Evolutionary conservation across 768 basidiomycete genomes (phyloP).

Genomic region (Mycena galericulata): DNA sequence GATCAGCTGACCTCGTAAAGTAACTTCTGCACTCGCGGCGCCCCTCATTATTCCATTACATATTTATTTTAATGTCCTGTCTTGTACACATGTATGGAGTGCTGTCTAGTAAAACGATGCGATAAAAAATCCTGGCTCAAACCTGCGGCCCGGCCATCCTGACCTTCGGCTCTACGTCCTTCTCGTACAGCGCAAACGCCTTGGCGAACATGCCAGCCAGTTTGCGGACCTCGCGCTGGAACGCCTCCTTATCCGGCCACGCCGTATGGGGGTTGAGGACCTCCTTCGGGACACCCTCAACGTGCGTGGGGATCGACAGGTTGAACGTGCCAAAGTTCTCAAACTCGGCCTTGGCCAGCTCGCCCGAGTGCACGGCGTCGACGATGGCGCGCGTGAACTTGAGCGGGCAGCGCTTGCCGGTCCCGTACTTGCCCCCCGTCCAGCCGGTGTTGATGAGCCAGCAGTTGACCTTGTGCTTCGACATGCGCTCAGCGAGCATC

Average conservation of each 20-base stretch:
- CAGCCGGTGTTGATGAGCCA: constrained; percentile 99
- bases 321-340: constrained; percentile 88
- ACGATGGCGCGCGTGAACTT: constrained; percentile 96
- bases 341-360: constrained; percentile 87
- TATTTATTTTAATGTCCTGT: constrained; percentile 10
- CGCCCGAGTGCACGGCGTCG: constrained; percentile 95
- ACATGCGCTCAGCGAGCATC: constrained; percentile 97
- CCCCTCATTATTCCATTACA: constrained; percentile 12
- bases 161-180: constrained; percentile 85
- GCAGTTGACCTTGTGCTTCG: constrained; percentile 88
- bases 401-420: constrained; percentile 95
- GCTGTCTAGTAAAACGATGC: constrained; percentile 8
- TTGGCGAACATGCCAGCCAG: constrained; percentile 94
- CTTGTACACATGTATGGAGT: constrained; percentile 15
- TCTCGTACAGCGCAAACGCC: constrained; percentile 93
- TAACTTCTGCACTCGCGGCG: too few species aligned
- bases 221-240: constrained; percentile 89
- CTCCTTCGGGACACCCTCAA: constrained; percentile 92
- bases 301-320: constrained; percentile 82
- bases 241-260: constrained; percentile 91
- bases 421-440: constrained; percentile 94
- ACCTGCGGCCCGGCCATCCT: constrained; percentile 81
- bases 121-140: constrained; percentile 35
- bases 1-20: too few species aligned
- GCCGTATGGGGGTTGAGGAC: constrained; percentile 90